Conservation (phyloP, 768 basidiomycete genomes). For the Boletus coccyginus region DNA sequence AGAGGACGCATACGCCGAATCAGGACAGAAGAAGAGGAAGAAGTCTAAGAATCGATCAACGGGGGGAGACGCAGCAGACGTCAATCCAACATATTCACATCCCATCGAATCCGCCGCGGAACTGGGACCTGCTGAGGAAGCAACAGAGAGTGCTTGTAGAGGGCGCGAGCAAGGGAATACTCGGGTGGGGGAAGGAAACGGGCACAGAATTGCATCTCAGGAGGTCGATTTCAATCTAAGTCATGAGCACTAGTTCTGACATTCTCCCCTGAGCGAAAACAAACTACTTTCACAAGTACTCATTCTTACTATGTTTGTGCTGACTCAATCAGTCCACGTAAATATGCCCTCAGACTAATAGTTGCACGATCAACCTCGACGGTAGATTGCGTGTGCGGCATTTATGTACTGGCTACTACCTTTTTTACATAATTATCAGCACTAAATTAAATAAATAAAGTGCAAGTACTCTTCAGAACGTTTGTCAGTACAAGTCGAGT, state of each 20-base stretch:
- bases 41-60: slow-evolving; percentile 52
- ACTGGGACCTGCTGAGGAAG: slow-evolving; percentile 59
- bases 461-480: too few relatives aligned
- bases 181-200: slow-evolving; percentile 16
- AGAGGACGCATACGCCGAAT: slow-evolving; percentile 69
- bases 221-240: slow-evolving; percentile 49
- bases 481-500: too few relatives aligned
- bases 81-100: slow-evolving; percentile 33
- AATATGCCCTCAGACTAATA: neutral
- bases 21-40: slow-evolving; percentile 55
- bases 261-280: neutral
- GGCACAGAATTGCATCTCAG: slow-evolving; percentile 21
- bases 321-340: neutral
- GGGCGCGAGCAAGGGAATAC: slow-evolving; percentile 11
- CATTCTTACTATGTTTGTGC: neutral
- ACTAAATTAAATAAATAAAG: too few relatives aligned
- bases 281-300: slow-evolving; percentile 8
- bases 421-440: too few relatives aligned
- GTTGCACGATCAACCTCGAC: too few relatives aligned
- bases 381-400: too few relatives aligned
- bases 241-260: slow-evolving; percentile 55
- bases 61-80: slow-evolving; percentile 31
- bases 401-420: too few relatives aligned
- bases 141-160: slow-evolving; percentile 67
- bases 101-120: slow-evolving; percentile 41